Conservation (phyloP, 169 alveolate genomes). For the Plasmodium gallinaceum region DNA sequence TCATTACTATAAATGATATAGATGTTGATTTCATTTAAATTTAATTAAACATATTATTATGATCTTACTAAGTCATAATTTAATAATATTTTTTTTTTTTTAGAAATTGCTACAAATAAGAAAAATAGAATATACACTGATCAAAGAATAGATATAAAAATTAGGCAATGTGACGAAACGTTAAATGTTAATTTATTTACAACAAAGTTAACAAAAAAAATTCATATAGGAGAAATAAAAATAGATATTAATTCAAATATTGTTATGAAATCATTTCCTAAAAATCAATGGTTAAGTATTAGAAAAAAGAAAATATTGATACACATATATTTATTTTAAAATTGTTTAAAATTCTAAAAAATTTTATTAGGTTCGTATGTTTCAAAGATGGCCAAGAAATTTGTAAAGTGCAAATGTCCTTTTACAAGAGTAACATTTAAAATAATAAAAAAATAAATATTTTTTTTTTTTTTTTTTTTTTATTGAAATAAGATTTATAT, state of each 20-base stretch:
- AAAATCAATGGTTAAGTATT: conserved; percentile 56
- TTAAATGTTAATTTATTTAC: conserved; percentile 60
- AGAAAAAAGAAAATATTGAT: background rate
- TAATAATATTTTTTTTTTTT: background rate
- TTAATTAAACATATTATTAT: background rate
- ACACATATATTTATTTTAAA: background rate
- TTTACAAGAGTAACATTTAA: conserved; percentile 46
- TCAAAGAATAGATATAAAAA: conserved; percentile 71
- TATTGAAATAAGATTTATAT: background rate
- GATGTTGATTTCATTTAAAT: background rate
- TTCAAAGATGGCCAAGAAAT: conserved; percentile 78
- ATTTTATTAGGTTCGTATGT: conserved; percentile 68
- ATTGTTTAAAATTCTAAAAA: background rate
- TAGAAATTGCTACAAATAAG: conserved; percentile 63
- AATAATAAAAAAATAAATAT: background rate
- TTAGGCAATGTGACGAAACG: conserved; percentile 73
- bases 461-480: background rate
- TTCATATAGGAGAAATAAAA: conserved; percentile 68
- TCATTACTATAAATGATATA: background rate
- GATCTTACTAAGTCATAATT: background rate
- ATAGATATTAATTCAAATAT: conserved; percentile 69
- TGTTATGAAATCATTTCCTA: conserved; percentile 61
- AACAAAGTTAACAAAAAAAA: conserved; percentile 73
- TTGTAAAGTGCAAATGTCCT: conserved; percentile 73
- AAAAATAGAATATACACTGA: conserved; percentile 73